Evolutionary conservation across 192 early-diverging fungal genomes (phyloP), one percentile per base, ranked within the genome.

Genomic region (Podochytrium sp.): DNA sequence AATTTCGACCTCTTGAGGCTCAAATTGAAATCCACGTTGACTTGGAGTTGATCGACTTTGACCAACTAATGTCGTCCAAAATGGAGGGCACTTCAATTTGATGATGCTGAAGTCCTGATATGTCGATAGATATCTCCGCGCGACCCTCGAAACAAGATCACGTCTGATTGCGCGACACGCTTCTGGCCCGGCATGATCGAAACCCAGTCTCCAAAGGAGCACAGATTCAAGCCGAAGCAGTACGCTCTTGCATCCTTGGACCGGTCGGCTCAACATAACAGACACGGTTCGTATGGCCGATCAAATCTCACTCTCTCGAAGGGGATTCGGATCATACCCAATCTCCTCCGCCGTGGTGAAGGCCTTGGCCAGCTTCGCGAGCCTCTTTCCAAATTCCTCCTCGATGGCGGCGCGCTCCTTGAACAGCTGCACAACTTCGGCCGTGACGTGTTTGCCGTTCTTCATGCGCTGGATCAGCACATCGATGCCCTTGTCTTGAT

Each of bases 371-470:
- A 88, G 76, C 63, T 84, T 83, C 2, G 77, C 50, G 49, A 88
- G 49, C n/a, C 81, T 52, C 49, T 78, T 85, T 16, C 81, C 85
- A 55, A 88, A 88, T 14, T 88, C 85, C 66, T 88, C 85, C 56
- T 88, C 87, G 42, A 88, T 87, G 10, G 75, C 20, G 0, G 80
- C 79, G 3, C 86, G 77, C 69, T 87, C 82, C 51, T 83, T 80
- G 7, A 85, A 63, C 72, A 87, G 35, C 10, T 47, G 51, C 16
- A 67, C 66, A n/a, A 87, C 65, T 60, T 85, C 82, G 34, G 85
- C 78, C 23, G 78, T 76, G 14, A 79, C 71, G 51, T 84, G 81
- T 77, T 87, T 87, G 35, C 81, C 81, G 43, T 73, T 73, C 62
- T 76, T 80, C 82, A 87, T 80, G 2, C 82, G 76, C 16, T 14